Conservation (phyloP, 1,284 basidiomycete genomes). For the Acaromyces ingoldii region DNA sequence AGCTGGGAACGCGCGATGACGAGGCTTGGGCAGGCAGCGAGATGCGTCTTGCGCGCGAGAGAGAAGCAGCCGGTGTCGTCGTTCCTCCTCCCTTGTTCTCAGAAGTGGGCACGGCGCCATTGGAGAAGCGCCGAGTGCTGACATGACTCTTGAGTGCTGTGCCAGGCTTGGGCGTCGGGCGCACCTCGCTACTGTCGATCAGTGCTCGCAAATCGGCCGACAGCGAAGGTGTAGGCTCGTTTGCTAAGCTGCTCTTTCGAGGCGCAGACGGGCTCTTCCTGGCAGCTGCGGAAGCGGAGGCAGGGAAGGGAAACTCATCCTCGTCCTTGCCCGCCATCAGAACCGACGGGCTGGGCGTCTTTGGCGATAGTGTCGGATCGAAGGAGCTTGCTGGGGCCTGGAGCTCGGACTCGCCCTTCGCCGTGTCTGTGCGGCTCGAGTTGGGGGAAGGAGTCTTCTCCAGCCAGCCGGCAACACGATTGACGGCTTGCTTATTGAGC, state of each 20-base stretch:
- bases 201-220: slow-evolving; percentile 33
- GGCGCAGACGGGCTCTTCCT: no score
- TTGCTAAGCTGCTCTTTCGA: slow-evolving; percentile 20
- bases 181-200: slow-evolving; percentile 21
- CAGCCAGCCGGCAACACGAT: slow-evolving; percentile 36
- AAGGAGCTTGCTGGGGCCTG: no score
- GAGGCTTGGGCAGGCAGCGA: slow-evolving; percentile 3
- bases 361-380: slow-evolving; percentile 13
- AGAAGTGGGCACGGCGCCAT: neutral
- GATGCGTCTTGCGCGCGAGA: slow-evolving; percentile 8
- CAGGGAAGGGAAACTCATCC: no score
- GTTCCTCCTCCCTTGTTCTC: slow-evolving; percentile 27
- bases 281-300: no score
- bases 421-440: neutral
- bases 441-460: slow-evolving; percentile 15
- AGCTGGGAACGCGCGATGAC: no score
- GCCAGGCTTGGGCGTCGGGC: slow-evolving; percentile 23
- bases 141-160: slow-evolving; percentile 19
- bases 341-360: slow-evolving; percentile 27
- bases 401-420: neutral
- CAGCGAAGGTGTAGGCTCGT: no score
- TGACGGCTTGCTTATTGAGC: slow-evolving; percentile 28
- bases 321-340: no score
- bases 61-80: slow-evolving; percentile 22
- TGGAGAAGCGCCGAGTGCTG: neutral